Evolutionary conservation across 441 rosid genomes (phyloP).

Genomic region (Gossypium lobatum): DNA sequence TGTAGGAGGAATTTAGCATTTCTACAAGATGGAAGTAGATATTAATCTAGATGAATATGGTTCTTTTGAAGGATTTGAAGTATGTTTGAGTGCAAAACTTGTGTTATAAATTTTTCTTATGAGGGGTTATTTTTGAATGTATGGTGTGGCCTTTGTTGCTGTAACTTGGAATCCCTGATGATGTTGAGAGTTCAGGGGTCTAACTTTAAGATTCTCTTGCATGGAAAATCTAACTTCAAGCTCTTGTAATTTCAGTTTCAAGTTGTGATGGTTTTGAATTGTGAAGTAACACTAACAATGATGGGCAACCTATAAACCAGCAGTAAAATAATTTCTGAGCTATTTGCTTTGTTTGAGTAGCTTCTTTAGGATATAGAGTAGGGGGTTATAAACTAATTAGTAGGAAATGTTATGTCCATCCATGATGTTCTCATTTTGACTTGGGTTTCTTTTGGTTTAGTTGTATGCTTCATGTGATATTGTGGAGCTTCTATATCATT

Average conservation of each 20-base stretch:
- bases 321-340: not conserved
- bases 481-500: not conserved
- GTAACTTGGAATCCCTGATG: not conserved
- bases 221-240: not conserved
- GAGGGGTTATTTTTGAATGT: not conserved
- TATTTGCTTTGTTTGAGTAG: not conserved
- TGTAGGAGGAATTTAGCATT: not conserved
- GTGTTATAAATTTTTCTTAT: not conserved
- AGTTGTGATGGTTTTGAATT: not conserved
- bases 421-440: not conserved
- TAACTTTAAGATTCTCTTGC: not conserved
- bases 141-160: not conserved
- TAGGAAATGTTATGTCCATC: not conserved
- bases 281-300: not conserved
- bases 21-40: not conserved
- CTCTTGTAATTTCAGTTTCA: not conserved
- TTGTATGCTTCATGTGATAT: not conserved
- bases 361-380: not conserved
- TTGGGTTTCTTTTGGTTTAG: not conserved
- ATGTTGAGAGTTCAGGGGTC: not conserved
- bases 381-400: not conserved
- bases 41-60: not conserved
- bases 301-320: not conserved
- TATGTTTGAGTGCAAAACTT: not conserved
- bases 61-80: conserved; percentile 1